Conservation (phyloP, 2,329 filamentous ascomycete genomes). For the Biscogniauxia mediterranea region DNA sequence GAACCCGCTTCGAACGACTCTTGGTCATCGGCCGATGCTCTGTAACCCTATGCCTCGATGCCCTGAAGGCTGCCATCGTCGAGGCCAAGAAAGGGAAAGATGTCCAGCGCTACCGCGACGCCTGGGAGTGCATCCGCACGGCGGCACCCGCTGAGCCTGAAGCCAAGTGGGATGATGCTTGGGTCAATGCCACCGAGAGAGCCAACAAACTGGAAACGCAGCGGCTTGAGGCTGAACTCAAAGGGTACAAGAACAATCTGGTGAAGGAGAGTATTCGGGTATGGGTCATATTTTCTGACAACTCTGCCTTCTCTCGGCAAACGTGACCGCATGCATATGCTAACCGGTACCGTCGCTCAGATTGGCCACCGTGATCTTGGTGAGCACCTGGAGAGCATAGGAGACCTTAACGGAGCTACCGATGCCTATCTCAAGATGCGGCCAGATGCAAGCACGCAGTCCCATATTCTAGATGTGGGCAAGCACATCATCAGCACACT, state of each 20-base stretch:
- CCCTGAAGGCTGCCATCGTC: constrained; percentile 71
- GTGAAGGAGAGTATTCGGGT: constrained; percentile 96
- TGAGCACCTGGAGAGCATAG: constrained; percentile 75
- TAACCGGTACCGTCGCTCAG: constrained; percentile 43
- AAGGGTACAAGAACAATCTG: constrained; percentile 92
- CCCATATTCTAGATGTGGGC: constrained; percentile 80
- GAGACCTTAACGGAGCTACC: constrained; percentile 68
- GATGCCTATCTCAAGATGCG: constrained; percentile 86
- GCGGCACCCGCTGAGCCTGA: constrained; percentile 67
- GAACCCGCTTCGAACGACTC: constrained; percentile 78
- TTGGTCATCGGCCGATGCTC: constrained; percentile 78
- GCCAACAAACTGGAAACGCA: constrained; percentile 68
- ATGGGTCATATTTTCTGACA: constrained; percentile 29
- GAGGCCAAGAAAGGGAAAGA: constrained; percentile 79
- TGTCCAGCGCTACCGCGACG: constrained; percentile 66
- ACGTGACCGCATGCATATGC: constrained; percentile 1
- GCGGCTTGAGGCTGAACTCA: constrained; percentile 80
- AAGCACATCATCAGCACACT: constrained; percentile 75
- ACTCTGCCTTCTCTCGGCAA: not conserved
- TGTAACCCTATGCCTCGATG: constrained; percentile 72
- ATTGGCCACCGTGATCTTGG: constrained; percentile 95
- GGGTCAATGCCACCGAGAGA: constrained; percentile 68
- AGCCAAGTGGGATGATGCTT: constrained; percentile 65
- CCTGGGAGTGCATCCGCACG: constrained; percentile 62
- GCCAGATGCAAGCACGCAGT: constrained; percentile 79